Percentiles rank a stretch among this genome's conserved stretches.
Evolutionary conservation across 768 basidiomycete genomes (phyloP).

Genomic region (Lentinula detonsa): DNA sequence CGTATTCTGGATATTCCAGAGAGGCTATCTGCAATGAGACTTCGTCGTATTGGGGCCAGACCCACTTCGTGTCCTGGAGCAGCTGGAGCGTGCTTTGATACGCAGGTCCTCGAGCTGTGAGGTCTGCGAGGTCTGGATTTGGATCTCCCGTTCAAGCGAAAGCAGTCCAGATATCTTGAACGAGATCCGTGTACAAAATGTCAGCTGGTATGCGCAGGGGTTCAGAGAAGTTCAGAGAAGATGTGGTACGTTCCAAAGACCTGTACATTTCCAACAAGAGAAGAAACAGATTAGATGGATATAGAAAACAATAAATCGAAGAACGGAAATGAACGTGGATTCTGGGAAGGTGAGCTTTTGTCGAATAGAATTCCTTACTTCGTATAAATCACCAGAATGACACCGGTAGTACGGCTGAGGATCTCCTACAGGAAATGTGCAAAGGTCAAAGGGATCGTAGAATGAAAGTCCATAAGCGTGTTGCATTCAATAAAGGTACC

Average conservation of each 20-base stretch:
- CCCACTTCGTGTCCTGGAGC: not conserved
- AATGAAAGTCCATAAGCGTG: slow-evolving; percentile 13
- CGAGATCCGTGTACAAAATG: slow-evolving; percentile 6
- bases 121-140: not conserved
- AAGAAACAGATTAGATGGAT: not conserved
- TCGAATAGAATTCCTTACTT: slow-evolving; percentile 2
- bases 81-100: slow-evolving; percentile 1
- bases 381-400: slow-evolving; percentile 15
- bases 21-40: not conserved
- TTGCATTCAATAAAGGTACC: slow-evolving; percentile 13
- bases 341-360: not conserved
- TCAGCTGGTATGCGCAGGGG: slow-evolving; percentile 10
- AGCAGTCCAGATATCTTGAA: slow-evolving; percentile 2
- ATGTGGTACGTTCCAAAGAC: slow-evolving; percentile 16
- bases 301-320: not conserved
- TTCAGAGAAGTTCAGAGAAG: slow-evolving; percentile 8
- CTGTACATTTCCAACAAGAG: not conserved
- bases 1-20: not conserved
- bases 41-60: not conserved
- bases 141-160: slow-evolving; percentile 4
- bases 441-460: slow-evolving; percentile 11
- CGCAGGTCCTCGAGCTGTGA: slow-evolving; percentile 1
- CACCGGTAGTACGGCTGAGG: slow-evolving; percentile 15
- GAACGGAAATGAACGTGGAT: not conserved
- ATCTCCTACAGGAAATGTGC: slow-evolving; percentile 14